A percentile compares a stretch with the other conserved stretches of the same genome.
Conservation (phyloP, 2,329 filamentous ascomycete genomes). For the Daldinia sp. region DNA sequence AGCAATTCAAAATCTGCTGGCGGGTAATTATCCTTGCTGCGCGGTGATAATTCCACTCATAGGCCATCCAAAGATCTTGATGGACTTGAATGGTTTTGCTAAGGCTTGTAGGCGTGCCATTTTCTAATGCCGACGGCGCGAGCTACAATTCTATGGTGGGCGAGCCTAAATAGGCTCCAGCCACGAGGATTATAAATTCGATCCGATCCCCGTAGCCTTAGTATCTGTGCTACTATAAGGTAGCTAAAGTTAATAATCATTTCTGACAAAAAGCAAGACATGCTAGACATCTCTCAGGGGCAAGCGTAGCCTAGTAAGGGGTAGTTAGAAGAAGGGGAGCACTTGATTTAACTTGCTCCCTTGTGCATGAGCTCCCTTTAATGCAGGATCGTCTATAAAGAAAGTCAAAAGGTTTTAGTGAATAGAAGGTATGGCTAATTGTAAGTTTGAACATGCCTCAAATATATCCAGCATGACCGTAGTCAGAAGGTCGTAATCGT, state of each 20-base stretch:
- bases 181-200: slow-evolving; percentile 49
- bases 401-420: slow-evolving; percentile 43
- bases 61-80: slow-evolving; percentile 51
- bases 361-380: slow-evolving; percentile 48
- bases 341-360: slow-evolving; percentile 38
- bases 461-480: slow-evolving; percentile 53
- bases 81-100: slow-evolving; percentile 52
- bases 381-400: slow-evolving; percentile 42
- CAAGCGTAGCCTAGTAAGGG: not conserved
- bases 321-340: not conserved
- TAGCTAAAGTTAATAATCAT: not conserved
- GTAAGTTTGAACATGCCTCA: slow-evolving; percentile 45
- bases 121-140: no score
- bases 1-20: slow-evolving; percentile 47
- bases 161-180: slow-evolving; percentile 52
- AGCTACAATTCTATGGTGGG: slow-evolving; percentile 48
- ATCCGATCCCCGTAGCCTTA: slow-evolving; percentile 48
- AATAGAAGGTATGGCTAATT: no score
- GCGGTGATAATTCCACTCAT: slow-evolving; percentile 54
- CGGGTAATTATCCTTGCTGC: slow-evolving; percentile 50
- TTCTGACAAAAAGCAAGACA: not conserved
- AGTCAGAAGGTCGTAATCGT: slow-evolving; percentile 53
- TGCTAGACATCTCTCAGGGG: not conserved
- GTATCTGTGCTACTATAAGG: slow-evolving; percentile 49
- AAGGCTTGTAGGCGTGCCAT: not conserved